Conservation (phyloP, 805 yeast species). For the Kluyveromyces siamensis region DNA sequence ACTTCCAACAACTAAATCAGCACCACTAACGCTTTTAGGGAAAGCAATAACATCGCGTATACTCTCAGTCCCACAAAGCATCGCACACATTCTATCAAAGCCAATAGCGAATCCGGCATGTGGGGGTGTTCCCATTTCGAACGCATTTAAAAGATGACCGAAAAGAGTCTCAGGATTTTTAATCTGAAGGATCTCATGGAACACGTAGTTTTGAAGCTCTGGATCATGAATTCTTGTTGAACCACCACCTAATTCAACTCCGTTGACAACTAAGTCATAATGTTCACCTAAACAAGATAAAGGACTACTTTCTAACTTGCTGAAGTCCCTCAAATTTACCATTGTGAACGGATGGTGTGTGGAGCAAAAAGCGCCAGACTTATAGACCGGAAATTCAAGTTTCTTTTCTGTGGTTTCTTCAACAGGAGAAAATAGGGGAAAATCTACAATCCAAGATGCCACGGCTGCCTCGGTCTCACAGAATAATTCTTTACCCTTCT, state of each 20-base stretch:
- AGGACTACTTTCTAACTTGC: slow-evolving; percentile 42
- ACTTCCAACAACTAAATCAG: slow-evolving; percentile 79
- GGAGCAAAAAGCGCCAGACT: slow-evolving; percentile 40
- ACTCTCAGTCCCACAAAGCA: slow-evolving; percentile 66
- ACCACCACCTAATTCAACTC: slow-evolving; percentile 96
- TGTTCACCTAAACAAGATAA: slow-evolving; percentile 76
- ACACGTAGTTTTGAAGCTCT: slow-evolving; percentile 61
- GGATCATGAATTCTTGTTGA: slow-evolving; percentile 91
- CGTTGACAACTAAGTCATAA: slow-evolving; percentile 88
- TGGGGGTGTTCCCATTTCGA: slow-evolving; percentile 92
- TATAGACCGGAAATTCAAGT: slow-evolving; percentile 53
- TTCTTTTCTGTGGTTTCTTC: slow-evolving; percentile 29
- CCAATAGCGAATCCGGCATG: slow-evolving; percentile 98
- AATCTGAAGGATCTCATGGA: slow-evolving; percentile 55
- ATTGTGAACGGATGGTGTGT: slow-evolving; percentile 98
- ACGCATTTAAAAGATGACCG: slow-evolving; percentile 78
- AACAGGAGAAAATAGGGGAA: slow-evolving; percentile 81
- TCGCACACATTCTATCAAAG: slow-evolving; percentile 86
- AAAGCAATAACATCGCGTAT: slow-evolving; percentile 93
- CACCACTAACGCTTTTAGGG: slow-evolving; percentile 85
- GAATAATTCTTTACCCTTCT: slow-evolving; percentile 33
- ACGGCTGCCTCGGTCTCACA: slow-evolving; percentile 28
- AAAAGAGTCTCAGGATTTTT: slow-evolving; percentile 52
- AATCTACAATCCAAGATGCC: slow-evolving; percentile 81
- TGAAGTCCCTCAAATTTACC: slow-evolving; percentile 66